A percentile compares a stretch with the other conserved stretches of the same genome.
Evolutionary conservation across 169 alveolate species (phyloP).

Genomic region (Cytauxzoon felis): DNA sequence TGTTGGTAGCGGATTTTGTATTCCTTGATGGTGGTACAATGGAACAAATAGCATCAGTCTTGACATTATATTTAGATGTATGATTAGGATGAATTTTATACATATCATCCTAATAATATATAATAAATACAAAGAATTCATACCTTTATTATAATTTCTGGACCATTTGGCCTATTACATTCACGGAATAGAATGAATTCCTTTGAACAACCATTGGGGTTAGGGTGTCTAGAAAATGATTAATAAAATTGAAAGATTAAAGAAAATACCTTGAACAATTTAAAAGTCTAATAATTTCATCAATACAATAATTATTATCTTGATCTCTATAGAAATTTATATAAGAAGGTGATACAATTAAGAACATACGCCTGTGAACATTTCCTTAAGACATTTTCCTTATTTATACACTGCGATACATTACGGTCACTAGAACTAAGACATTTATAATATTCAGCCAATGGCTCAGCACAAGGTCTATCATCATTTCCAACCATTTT

Average conservation of each 20-base stretch:
- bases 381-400: constrained; percentile 34
- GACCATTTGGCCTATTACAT: constrained; percentile 76
- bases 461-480: constrained; percentile 40
- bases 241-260: too few species aligned
- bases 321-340: constrained; percentile 23
- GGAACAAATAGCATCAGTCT: constrained; percentile 42
- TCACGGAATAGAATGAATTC: constrained; percentile 73
- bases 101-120: constrained; percentile 38
- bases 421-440: constrained; percentile 50
- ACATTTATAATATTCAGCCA: constrained; percentile 42
- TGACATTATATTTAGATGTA: constrained; percentile 46
- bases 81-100: constrained; percentile 37
- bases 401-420: constrained; percentile 43
- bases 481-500: constrained; percentile 10
- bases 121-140: not conserved
- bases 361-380: constrained; percentile 38
- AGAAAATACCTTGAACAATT: constrained; percentile 66
- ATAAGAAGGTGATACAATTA: not conserved
- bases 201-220: constrained; percentile 69
- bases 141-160: constrained; percentile 68
- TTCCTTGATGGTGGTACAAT: constrained; percentile 38
- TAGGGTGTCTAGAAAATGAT: constrained; percentile 58
- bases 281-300: constrained; percentile 62
- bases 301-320: constrained; percentile 63
- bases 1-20: not conserved